A percentile compares a stretch with the other conserved stretches of the same genome.
Evolutionary conservation across 2,329 filamentous ascomycete species (phyloP).

Genomic region (Hansfordia pulvinata): DNA sequence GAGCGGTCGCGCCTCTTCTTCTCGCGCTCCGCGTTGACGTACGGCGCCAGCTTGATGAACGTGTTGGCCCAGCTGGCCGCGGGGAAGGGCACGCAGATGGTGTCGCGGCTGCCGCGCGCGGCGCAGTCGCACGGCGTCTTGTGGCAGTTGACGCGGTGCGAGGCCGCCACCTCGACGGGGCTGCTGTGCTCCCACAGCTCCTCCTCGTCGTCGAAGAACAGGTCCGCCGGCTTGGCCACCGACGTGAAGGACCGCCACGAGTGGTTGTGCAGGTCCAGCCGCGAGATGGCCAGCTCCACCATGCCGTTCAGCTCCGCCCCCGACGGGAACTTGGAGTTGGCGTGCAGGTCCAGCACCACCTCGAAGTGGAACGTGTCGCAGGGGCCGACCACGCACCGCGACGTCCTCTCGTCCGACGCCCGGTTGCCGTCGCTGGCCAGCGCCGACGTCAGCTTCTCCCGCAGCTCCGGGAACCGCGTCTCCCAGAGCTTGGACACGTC

Average conservation of each 20-base stretch:
- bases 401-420: conserved; percentile 16
- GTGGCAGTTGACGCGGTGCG: conserved; percentile 37
- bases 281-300: conserved; percentile 44
- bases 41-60: conserved; percentile 40
- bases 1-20: conserved; percentile 13
- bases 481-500: conserved; percentile 43
- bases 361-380: conserved; percentile 51
- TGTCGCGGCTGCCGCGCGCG: conserved; percentile 27
- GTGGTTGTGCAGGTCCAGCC: conserved; percentile 37
- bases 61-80: conserved; percentile 45
- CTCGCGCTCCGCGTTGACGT: conserved; percentile 21
- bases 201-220: conserved; percentile 28
- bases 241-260: conserved; percentile 47
- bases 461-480: conserved; percentile 40
- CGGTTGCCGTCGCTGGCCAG: conserved; percentile 32
- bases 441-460: conserved; percentile 32
- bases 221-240: conserved; percentile 41
- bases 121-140: conserved; percentile 32
- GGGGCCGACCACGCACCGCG: conserved; percentile 21
- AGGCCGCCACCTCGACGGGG: conserved; percentile 31
- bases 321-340: conserved; percentile 40
- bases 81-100: conserved; percentile 43
- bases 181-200: conserved; percentile 31
- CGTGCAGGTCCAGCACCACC: conserved; percentile 43
- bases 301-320: conserved; percentile 47